Base-by-base conservation (phyloP, 1,284 basidiomycete species). In the Leccinum fallax region DNA sequence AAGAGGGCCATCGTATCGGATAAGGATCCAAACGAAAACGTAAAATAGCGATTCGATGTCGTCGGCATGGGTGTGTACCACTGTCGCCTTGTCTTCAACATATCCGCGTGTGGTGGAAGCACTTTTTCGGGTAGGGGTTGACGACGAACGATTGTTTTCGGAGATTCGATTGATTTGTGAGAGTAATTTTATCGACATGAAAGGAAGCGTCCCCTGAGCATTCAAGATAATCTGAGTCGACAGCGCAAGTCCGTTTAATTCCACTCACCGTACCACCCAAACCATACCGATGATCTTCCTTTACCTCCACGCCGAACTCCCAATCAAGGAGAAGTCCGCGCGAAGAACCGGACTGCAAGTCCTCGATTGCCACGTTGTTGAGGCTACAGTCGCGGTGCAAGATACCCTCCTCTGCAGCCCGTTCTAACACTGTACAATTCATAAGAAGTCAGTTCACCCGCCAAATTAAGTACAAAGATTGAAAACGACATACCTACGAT, bases 221-320 rank as follows among this genome's bases (percentile, higher is more conserved):
- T 24, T 10, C 38, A 38, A 38, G 38, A 49, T 52, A 28, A 52
- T 16, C 16, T 52, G 38, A 38, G 15, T 16, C 16, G 38, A 38
- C 38, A 38, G 38, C 15, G 13, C 26, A n/a, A 3, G 26, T 28
- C 49, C 16, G 24, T 15, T 24, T 52, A 8, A 30, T 28, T 52
- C 11, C 7, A 52, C 49, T 52, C 26, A 52, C 49, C 15, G 26
- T 52, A n/a, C 49, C 49, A 28, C 26, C 49, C 26, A 52, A 24
- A 28, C 49, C 24, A 28, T 52, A 52, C 49, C 24, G 15, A 9
- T 28, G 7, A 10, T 26, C 21, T 24, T 26, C 49, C 15, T 36
- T 58, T 9, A 58, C 57, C n/a, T 51, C 48, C 5, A 38, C 34
- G 24, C 48, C 57, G n/a, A 58, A 58, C 16, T 58, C 56, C 56